Evolutionary conservation across 192 early-diverging fungal genomes (phyloP).

Genomic region (Entomortierella parvispora): DNA sequence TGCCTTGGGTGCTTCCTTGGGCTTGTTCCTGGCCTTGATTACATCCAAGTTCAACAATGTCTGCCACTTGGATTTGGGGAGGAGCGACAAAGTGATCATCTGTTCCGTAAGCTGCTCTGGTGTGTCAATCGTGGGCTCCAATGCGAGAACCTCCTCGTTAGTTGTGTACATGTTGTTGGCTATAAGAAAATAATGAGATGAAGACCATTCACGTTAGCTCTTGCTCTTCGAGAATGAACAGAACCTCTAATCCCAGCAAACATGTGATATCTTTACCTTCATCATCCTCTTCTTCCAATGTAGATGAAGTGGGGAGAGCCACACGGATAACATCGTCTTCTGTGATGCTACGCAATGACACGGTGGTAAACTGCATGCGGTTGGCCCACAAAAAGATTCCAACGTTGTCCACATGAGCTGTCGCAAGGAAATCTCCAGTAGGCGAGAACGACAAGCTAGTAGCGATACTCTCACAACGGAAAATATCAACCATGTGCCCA

Average conservation of each 20-base stretch:
- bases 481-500: slow-evolving; percentile 88
- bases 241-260: neutral
- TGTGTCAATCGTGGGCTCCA: slow-evolving; percentile 49
- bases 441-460: slow-evolving; percentile 92
- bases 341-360: slow-evolving; percentile 73
- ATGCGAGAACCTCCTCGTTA: slow-evolving; percentile 40
- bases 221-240: too few species aligned
- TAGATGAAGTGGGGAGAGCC: slow-evolving; percentile 70
- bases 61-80: slow-evolving; percentile 91
- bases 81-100: slow-evolving; percentile 87
- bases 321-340: slow-evolving; percentile 64
- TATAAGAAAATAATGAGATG: slow-evolving; percentile 1
- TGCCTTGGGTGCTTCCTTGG: slow-evolving; percentile 86
- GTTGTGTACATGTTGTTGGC: slow-evolving; percentile 35
- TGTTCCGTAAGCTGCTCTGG: slow-evolving; percentile 77
- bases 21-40: slow-evolving; percentile 94
- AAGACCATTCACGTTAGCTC: neutral
- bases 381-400: slow-evolving; percentile 97
- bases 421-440: slow-evolving; percentile 91
- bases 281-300: slow-evolving; percentile 62
- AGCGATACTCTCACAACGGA: slow-evolving; percentile 77
- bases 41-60: slow-evolving; percentile 88
- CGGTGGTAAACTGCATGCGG: slow-evolving; percentile 77
- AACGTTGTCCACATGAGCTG: slow-evolving; percentile 90
- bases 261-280: slow-evolving; percentile 42